Percentiles rank a stretch among this genome's conserved stretches.
These are phyloP conservation scores for Fusarium metavorans DNA, from an alignment of 2,329 filamentous ascomycete genomes.

Conservation along the genomic window DNA sequence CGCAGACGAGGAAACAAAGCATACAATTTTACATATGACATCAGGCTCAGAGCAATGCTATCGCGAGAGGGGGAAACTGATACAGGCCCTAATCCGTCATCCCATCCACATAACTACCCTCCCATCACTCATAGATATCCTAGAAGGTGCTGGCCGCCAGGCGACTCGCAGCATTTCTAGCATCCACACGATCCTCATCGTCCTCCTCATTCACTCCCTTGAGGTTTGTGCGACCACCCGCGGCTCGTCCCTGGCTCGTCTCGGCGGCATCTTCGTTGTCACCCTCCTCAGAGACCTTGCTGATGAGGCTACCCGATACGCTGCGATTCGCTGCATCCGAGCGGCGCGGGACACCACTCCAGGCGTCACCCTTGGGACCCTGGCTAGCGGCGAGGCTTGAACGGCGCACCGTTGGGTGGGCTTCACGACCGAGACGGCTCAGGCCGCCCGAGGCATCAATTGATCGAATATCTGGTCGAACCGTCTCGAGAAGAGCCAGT, in stretches of 20 bases:
- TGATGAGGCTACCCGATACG: slow-evolving; percentile 78
- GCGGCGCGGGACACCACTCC: slow-evolving; percentile 91
- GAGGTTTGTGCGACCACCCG: slow-evolving; percentile 60
- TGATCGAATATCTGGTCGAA: slow-evolving; percentile 90
- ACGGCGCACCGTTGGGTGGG: slow-evolving; percentile 81
- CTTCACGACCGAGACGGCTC: slow-evolving; percentile 87
- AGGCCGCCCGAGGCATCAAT: slow-evolving; percentile 94
- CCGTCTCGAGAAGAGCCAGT: slow-evolving; percentile 90
- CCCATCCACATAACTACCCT: slow-evolving; percentile 30
- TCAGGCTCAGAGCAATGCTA: slow-evolving; percentile 42
- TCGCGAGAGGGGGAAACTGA: slow-evolving; percentile 35
- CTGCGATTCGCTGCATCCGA: slow-evolving; percentile 83
- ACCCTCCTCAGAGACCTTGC: slow-evolving; percentile 73
- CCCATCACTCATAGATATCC: slow-evolving; percentile 40
- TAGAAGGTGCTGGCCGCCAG: slow-evolving; percentile 95
- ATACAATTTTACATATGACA: slow-evolving; percentile 40
- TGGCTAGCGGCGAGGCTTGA: slow-evolving; percentile 87
- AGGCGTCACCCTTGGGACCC: slow-evolving; percentile 97
- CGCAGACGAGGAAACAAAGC: slow-evolving; percentile 15
- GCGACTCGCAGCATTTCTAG: slow-evolving; percentile 92
- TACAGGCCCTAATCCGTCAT: slow-evolving; percentile 31
- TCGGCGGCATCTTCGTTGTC: slow-evolving; percentile 59
- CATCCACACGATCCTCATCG: slow-evolving; percentile 94
- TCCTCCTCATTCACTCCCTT: slow-evolving; percentile 80
- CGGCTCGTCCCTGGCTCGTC: slow-evolving; percentile 51